Percentiles rank a stretch among this genome's conserved stretches.
phyloP scores from a whole-genome alignment of 768 basidiomycete species.

The Boletus rubescentipes region DNA sequence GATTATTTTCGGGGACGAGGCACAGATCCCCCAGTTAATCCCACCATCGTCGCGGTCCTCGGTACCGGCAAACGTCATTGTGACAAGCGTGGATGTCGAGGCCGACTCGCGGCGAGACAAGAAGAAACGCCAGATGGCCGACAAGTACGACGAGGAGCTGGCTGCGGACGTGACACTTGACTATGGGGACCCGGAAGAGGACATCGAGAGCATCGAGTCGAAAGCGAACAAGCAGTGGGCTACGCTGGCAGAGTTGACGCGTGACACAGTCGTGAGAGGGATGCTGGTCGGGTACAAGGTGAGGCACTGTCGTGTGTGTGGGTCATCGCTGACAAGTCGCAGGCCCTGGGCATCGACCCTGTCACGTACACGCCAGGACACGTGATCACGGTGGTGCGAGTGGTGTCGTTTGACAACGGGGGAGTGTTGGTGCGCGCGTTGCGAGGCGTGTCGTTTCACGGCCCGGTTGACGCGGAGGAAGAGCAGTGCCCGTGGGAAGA shows the following conservation, averaged over 20 bases:
- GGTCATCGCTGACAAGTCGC: not conserved
- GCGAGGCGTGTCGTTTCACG: conserved; percentile 31
- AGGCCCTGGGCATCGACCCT: conserved; percentile 63
- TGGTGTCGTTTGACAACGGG: conserved; percentile 26
- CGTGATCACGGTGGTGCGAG: conserved; percentile 45
- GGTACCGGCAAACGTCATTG: conserved; percentile 63
- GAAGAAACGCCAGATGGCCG: conserved; percentile 35
- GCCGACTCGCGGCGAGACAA: conserved; percentile 36
- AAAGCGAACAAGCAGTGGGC: conserved; percentile 19
- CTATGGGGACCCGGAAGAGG: conserved; percentile 7
- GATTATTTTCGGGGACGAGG: conserved; percentile 48
- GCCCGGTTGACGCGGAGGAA: conserved; percentile 16
- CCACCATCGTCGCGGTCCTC: conserved; percentile 63
- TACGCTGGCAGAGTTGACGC: conserved; percentile 21
- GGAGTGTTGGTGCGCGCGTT: conserved; percentile 19
- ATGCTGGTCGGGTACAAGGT: conserved; percentile 53
- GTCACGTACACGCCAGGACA: conserved; percentile 59
- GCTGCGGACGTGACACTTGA: not conserved
- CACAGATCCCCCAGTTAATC: conserved; percentile 39
- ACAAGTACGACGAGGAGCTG: conserved; percentile 34
- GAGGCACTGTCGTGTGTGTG: not conserved
- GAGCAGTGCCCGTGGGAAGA: conserved; percentile 31
- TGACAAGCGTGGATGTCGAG: conserved; percentile 73
- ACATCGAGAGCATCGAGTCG: conserved; percentile 10
- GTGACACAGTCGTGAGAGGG: conserved; percentile 30